Conservation (phyloP, 257 asterid genomes). For the Solanum etuberosum region DNA sequence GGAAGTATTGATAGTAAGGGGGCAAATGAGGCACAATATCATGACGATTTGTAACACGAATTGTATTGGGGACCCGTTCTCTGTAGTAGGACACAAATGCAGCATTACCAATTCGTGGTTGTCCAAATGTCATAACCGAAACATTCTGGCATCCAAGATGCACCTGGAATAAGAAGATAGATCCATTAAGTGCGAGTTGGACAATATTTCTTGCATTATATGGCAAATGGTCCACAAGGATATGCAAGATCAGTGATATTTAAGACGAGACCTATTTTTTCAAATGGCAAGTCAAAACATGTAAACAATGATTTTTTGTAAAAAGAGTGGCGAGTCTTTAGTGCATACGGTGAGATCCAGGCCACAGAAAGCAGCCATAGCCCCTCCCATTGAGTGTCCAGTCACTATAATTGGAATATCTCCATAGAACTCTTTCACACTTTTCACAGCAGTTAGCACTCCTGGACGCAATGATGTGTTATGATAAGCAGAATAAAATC, state of each 20-base stretch:
- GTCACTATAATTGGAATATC: constrained; percentile 56
- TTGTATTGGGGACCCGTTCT: constrained; percentile 55
- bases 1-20: constrained; percentile 63
- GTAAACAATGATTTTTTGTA: constrained; percentile 4
- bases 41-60: constrained; percentile 73
- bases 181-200: neutral
- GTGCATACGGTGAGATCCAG: constrained; percentile 73
- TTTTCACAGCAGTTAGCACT: constrained; percentile 48
- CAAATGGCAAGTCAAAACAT: neutral
- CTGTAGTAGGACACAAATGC: constrained; percentile 64
- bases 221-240: neutral
- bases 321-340: neutral
- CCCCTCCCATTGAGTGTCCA: constrained; percentile 99
- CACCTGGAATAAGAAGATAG: constrained; percentile 38
- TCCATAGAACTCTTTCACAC: constrained; percentile 52
- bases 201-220: neutral
- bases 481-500: constrained; percentile 85
- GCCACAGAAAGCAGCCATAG: constrained; percentile 88
- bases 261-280: neutral
- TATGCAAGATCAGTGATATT: neutral
- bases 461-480: constrained; percentile 76
- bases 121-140: constrained; percentile 89
- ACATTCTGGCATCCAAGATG: constrained; percentile 44
- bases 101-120: constrained; percentile 91
- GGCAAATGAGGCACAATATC: constrained; percentile 99